Evolutionary conservation across 768 basidiomycete genomes (phyloP), one percentile per base, ranked within the genome.

Genomic region (Macrolepiota fuliginosa): DNA sequence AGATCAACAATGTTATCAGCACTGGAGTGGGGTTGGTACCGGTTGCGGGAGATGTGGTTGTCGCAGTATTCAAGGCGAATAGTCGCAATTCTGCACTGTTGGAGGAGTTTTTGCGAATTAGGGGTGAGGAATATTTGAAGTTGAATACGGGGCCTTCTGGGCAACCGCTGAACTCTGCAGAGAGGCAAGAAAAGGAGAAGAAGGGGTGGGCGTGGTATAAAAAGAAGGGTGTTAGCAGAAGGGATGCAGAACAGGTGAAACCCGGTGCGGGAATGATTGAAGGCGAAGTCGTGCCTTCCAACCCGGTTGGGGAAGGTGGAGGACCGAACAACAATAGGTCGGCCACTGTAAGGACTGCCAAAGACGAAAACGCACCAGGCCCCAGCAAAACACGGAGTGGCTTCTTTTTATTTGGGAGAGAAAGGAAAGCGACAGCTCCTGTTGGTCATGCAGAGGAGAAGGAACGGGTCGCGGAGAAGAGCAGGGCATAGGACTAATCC

Each of bases 61-160:
- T 95, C 37, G 93, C 91, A 1, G 73, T 83, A 2, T 96, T 79
- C 80, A 96, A 94, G 71, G 87, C 94, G 19, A 98, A 98, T 73
- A 90, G 88, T 15, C 81, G 96, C 63, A 97, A 98, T 68, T 95
- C 93, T 11, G 83, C 83, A 4, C 76, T 97, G 52, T 79, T 98
- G 51, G 93, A 96, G 69, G 92, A 94, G 71, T 94, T 84, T 72
- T 74, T 97, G 57, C 81, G 88, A 37, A 79, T 92, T 32, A 81
- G 95, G 49, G 93, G 91, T 0, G 86, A 89, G 60, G 87, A 91
- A 68, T 86, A 80, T 68, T 70, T 93, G 53, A 86, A 81, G 69
- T 65, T 80, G 62, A 74, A 80, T 59, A 78, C 75, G 0, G 77
- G 69, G 22, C 66, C 66, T 29, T 71, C 68, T n/a, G 63, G 54